Conservation (phyloP, 805 yeast species). For the Saturnispora saitoi region DNA sequence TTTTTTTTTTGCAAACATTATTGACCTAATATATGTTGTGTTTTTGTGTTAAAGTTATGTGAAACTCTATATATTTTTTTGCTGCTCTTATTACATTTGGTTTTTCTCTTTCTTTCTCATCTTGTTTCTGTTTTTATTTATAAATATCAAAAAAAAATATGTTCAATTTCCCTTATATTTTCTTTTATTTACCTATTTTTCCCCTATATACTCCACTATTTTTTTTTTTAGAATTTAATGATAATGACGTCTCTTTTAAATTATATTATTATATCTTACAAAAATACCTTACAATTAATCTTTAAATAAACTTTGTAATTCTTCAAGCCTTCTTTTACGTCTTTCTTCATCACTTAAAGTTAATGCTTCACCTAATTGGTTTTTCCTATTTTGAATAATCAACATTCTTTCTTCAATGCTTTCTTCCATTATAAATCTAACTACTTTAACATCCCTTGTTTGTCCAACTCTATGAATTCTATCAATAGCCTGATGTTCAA, state of each 20-base stretch:
- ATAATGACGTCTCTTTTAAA: slow-evolving; percentile 1
- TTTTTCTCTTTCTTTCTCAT: not conserved
- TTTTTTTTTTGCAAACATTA: not conserved
- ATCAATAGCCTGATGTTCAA: slow-evolving; percentile 87
- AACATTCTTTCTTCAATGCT: slow-evolving; percentile 87
- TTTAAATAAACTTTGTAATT: slow-evolving; percentile 58
- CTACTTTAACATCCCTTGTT: slow-evolving; percentile 56
- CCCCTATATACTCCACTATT: not conserved
- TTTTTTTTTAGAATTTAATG: slow-evolving; percentile 4
- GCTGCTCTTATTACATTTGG: not conserved
- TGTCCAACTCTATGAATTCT: slow-evolving; percentile 90
- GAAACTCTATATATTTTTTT: not conserved
- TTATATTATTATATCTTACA: not conserved
- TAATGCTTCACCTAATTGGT: slow-evolving; percentile 71
- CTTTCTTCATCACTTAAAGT: slow-evolving; percentile 71
- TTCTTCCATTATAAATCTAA: slow-evolving; percentile 71
- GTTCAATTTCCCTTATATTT: not conserved
- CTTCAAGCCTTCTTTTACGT: slow-evolving; percentile 60
- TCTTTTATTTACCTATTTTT: not conserved
- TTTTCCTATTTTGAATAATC: slow-evolving; percentile 75
- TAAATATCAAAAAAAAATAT: not conserved
- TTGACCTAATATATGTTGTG: no score
- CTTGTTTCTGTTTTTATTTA: not conserved
- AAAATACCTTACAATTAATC: slow-evolving; percentile 14
- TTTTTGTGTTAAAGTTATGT: not conserved